Evolutionary conservation across 768 basidiomycete species (phyloP), one percentile per base, ranked within the genome.

Genomic region (Neoboletus brunneissimus): DNA sequence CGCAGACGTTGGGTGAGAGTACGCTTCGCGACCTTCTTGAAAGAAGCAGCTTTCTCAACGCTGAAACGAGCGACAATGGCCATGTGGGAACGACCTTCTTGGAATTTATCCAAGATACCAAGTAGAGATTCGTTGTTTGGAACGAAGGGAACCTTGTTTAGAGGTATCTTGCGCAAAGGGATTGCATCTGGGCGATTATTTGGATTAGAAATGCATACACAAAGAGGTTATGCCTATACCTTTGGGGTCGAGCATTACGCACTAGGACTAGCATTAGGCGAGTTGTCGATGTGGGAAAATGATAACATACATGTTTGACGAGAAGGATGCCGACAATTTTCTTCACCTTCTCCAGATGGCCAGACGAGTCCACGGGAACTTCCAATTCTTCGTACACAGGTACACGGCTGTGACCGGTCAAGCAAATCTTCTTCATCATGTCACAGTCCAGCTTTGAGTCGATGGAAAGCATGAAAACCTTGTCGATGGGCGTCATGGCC

Each of bases 1-100:
- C 87, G 83, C 25, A 94, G 77, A 49, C 91, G 86, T 59, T 90
- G 87, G 0, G 89, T 89, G 32, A 94, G 76, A 6, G 88, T 86
- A 48, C 82, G 81, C 67, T 92, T 93, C 41, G 90, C 90, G 5
- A 85, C 88, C 61, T 89, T 82, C 80, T 92, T 93, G 53, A 93
- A 85, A 50, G 85, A 86, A n/a, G 83, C 79, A 18, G 88, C 88
- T 71, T 85, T 87, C 55, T 87, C 84, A 13, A 79, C 79, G 51
- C 85, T 88, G 62, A 89, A 83, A 44, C 90, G 83, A 58, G 85
- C 86, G 51, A 94, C 91, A 62, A 95, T 89, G 22, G 93, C 93
- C 83, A 96, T 94, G 68, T 96, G 93, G 41, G 88, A 91, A 31
- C 91, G 80, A 5, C 91, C 93, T 66, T 93, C 91, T 69, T 94